phyloP scores from a whole-genome alignment of 441 rosid species.

The Euphorbia corollata region DNA sequence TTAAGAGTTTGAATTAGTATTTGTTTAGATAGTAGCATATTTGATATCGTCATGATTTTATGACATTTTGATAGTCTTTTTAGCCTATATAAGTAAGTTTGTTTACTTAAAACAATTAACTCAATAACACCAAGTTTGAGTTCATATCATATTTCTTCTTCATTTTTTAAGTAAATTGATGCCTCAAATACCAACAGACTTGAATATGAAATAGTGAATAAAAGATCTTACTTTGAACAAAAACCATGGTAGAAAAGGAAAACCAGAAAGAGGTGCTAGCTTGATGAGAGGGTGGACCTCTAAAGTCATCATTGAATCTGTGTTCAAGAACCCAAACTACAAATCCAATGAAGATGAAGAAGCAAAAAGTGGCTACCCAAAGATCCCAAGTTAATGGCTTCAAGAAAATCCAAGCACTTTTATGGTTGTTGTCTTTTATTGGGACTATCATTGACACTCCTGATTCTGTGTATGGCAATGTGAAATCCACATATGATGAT shows the following conservation, averaged over 20 bases:
- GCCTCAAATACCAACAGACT: too few species aligned
- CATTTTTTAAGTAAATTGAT: too few species aligned
- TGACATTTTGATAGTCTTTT: too few species aligned
- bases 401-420: conserved; percentile 36
- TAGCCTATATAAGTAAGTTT: too few species aligned
- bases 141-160: too few species aligned
- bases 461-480: conserved; percentile 49
- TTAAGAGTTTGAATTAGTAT: too few species aligned
- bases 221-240: conserved; percentile 41
- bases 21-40: too few species aligned
- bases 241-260: conserved; percentile 66
- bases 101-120: too few species aligned
- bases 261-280: conserved; percentile 57
- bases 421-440: conserved; percentile 21
- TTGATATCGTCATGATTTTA: too few species aligned
- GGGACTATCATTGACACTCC: conserved; percentile 52
- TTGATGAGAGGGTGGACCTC: conserved; percentile 42
- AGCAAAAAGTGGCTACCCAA: conserved; percentile 37
- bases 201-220: too few species aligned
- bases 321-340: conserved; percentile 58
- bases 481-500: conserved; percentile 48
- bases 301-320: conserved; percentile 47
- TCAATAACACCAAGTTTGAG: too few species aligned
- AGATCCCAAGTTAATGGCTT: conserved; percentile 46
- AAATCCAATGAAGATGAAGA: conserved; percentile 39